phyloP scores from a whole-genome alignment of 306 rosid species.

The Cucurbita ficifolia region DNA sequence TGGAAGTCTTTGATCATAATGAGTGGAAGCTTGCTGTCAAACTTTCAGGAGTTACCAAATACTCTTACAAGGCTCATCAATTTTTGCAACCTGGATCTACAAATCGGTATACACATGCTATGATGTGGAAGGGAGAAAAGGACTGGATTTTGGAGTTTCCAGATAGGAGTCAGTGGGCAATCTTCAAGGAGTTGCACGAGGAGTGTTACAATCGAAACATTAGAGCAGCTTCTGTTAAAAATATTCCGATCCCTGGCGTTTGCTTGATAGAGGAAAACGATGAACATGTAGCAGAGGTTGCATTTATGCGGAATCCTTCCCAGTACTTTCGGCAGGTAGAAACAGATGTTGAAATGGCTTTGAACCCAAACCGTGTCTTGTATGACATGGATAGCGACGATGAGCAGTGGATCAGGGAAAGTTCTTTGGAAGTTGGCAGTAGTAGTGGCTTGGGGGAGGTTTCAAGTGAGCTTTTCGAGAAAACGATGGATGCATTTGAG shows the following conservation, averaged over 20 bases:
- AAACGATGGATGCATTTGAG: constrained; percentile 70
- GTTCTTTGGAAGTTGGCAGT: constrained; percentile 26
- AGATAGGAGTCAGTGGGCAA: constrained; percentile 84
- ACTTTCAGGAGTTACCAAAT: constrained; percentile 49
- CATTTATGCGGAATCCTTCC: constrained; percentile 44
- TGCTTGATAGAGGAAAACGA: constrained; percentile 52
- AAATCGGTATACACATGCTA: constrained; percentile 90
- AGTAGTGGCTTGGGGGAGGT: constrained; percentile 23
- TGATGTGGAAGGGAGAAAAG: constrained; percentile 99
- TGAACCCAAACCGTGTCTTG: constrained; percentile 50
- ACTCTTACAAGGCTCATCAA: constrained; percentile 87
- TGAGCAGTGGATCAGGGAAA: constrained; percentile 53
- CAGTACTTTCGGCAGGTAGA: constrained; percentile 63
- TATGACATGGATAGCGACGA: constrained; percentile 99
- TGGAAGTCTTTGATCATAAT: constrained; percentile 68
- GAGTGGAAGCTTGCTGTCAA: constrained; percentile 95
- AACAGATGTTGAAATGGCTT: constrained; percentile 86
- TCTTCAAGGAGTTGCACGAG: constrained; percentile 93
- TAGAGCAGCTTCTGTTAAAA: constrained; percentile 78
- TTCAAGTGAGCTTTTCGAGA: constrained; percentile 55
- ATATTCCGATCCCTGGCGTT: constrained; percentile 96
- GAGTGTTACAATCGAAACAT: constrained; percentile 82
- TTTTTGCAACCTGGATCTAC: constrained; percentile 95
- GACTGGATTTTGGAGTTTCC: constrained; percentile 91
- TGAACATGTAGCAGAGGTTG: constrained; percentile 35